Evolutionary conservation across 139 green algal species (phyloP).

Genomic region (Picochlorum costavermella): DNA sequence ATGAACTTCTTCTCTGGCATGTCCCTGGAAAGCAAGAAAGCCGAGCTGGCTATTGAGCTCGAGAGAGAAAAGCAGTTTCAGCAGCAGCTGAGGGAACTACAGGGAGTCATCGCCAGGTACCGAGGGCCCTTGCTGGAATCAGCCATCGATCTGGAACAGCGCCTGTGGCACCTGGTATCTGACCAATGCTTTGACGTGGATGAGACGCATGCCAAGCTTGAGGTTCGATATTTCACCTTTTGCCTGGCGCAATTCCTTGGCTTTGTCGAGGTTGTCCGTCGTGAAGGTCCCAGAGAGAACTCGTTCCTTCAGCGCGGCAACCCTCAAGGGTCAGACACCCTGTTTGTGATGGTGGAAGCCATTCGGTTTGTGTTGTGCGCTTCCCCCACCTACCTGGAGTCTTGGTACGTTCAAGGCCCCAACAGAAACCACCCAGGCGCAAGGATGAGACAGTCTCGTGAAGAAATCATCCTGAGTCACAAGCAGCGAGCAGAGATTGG

Average conservation of each 20-base stretch:
- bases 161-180: conserved; percentile 50
- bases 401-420: conserved; percentile 26
- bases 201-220: conserved; percentile 11
- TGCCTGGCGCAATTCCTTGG: conserved; percentile 57
- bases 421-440: conserved; percentile 14
- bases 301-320: conserved; percentile 42
- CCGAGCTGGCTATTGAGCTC: conserved; percentile 34
- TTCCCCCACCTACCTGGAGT: conserved; percentile 29
- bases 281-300: conserved; percentile 52
- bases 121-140: conserved; percentile 57
- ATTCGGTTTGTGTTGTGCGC: conserved; percentile 52
- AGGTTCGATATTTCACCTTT: conserved; percentile 53
- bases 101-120: conserved; percentile 31
- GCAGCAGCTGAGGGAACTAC: conserved; percentile 19
- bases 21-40: conserved; percentile 39
- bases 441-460: conserved; percentile 9
- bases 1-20: conserved; percentile 48
- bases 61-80: conserved; percentile 22
- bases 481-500: background rate
- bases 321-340: conserved; percentile 34
- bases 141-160: conserved; percentile 57
- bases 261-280: conserved; percentile 56
- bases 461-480: conserved; percentile 12
- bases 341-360: conserved; percentile 54
- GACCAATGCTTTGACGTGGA: conserved; percentile 20